Evolutionary conservation across 768 basidiomycete species (phyloP).

Genomic region (Astraeus odoratus): DNA sequence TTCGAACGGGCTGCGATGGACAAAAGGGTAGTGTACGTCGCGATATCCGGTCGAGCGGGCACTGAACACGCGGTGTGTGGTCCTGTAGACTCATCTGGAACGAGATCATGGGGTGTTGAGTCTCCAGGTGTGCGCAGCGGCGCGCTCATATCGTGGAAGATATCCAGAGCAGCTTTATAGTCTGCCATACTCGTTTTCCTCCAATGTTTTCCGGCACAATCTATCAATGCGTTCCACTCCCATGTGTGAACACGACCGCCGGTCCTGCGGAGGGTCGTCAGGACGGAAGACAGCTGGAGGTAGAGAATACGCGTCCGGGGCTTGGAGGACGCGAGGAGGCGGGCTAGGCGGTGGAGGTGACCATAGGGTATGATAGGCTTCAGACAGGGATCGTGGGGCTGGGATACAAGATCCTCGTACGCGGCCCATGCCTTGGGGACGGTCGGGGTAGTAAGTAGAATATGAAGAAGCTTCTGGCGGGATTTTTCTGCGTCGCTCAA

Average conservation of each 20-base stretch:
- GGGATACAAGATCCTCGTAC: constrained; percentile 31
- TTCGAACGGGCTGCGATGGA: constrained; percentile 53
- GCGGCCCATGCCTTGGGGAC: constrained; percentile 36
- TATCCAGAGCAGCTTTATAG: constrained; percentile 51
- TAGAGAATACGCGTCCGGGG: constrained; percentile 57
- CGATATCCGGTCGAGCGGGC: constrained; percentile 45
- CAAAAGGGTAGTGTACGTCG: constrained; percentile 65
- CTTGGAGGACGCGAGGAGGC: constrained; percentile 45
- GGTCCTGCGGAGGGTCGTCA: constrained; percentile 48
- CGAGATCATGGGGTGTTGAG: background rate
- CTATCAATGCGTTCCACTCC: constrained; percentile 75
- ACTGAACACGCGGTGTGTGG: constrained; percentile 7
- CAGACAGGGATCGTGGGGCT: constrained; percentile 1
- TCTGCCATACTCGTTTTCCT: constrained; percentile 51
- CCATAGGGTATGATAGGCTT: constrained; percentile 22
- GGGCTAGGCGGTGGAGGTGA: constrained; percentile 55
- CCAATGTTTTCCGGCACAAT: constrained; percentile 59
- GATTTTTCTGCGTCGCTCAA: constrained; percentile 14
- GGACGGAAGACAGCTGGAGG: constrained; percentile 60
- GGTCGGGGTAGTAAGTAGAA: constrained; percentile 29
- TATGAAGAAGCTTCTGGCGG: constrained; percentile 21
- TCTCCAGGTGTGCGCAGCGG: constrained; percentile 35
- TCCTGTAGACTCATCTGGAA: constrained; percentile 1
- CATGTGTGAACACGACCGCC: constrained; percentile 51
- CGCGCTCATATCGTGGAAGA: constrained; percentile 55